Percentiles rank a stretch among this genome's conserved stretches.
These are phyloP conservation scores for Clonostachys rosea DNA, from an alignment of 2,329 filamentous ascomycete genomes.

Conservation along the genomic window DNA sequence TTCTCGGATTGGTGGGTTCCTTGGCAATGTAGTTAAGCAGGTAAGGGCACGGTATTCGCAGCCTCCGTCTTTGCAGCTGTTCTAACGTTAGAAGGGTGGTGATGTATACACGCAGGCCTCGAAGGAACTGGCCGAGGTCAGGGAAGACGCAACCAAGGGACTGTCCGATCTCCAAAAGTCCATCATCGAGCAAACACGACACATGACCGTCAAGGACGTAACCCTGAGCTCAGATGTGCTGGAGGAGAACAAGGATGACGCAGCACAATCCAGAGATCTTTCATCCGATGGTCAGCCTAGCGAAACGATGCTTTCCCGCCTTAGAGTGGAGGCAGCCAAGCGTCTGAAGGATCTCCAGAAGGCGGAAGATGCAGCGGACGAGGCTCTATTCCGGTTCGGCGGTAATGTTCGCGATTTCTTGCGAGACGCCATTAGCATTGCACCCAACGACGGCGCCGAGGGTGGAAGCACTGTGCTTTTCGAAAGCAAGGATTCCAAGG, in stretches of 20 bases:
- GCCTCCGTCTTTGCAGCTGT: background rate
- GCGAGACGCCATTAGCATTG: slow-evolving; percentile 83
- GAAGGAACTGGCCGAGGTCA: slow-evolving; percentile 73
- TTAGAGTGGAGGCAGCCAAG: slow-evolving; percentile 74
- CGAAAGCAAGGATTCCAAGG: slow-evolving; percentile 85
- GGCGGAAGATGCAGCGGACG: slow-evolving; percentile 93
- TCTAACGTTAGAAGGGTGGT: slow-evolving; percentile 55
- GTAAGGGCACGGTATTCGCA: slow-evolving; percentile 32
- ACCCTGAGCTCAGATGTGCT: slow-evolving; percentile 13
- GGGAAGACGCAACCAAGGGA: slow-evolving; percentile 78
- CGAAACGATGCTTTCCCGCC: slow-evolving; percentile 66
- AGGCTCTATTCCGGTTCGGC: slow-evolving; percentile 88
- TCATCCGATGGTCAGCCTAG: slow-evolving; percentile 35
- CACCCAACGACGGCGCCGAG: slow-evolving; percentile 59
- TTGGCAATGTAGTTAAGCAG: slow-evolving; percentile 92
- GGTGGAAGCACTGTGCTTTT: slow-evolving; percentile 70
- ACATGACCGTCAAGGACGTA: slow-evolving; percentile 58
- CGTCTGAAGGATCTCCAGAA: slow-evolving; percentile 83
- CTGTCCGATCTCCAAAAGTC: slow-evolving; percentile 65
- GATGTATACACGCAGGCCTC: slow-evolving; percentile 73
- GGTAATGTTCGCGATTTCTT: slow-evolving; percentile 86
- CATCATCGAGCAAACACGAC: slow-evolving; percentile 69
- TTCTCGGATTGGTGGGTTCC: slow-evolving; percentile 78
- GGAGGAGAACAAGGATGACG: slow-evolving; percentile 17
- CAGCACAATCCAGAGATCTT: slow-evolving; percentile 28